These are phyloP conservation scores for Amanita polypyramis DNA, from an alignment of 768 basidiomycete species.

Conservation along the genomic window DNA sequence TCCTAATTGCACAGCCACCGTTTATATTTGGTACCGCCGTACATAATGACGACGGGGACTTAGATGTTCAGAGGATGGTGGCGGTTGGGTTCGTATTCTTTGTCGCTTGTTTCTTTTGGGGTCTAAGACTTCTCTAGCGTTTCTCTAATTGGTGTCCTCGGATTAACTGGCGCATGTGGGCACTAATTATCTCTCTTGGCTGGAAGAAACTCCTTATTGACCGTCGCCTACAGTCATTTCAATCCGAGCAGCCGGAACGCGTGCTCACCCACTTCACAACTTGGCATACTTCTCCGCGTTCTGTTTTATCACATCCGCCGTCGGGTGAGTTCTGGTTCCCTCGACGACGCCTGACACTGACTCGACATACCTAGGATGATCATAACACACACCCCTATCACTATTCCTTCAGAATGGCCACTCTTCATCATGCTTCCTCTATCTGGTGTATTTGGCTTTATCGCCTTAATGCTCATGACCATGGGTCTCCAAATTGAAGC, in stretches of 20 bases:
- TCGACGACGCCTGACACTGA: not conserved
- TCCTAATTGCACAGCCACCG: constrained; percentile 72
- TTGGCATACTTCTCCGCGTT: constrained; percentile 56
- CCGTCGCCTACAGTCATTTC: constrained; percentile 14
- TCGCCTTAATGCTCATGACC: constrained; percentile 30
- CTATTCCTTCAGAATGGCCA: constrained; percentile 31
- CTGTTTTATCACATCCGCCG: constrained; percentile 32
- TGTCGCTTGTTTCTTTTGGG: not conserved
- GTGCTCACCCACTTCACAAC: constrained; percentile 67
- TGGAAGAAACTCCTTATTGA: not conserved
- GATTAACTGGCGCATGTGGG: constrained; percentile 57
- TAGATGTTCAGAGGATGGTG: constrained; percentile 30
- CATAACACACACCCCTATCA: constrained; percentile 24
- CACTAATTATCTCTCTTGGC: not conserved
- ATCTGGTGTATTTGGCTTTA: constrained; percentile 44
- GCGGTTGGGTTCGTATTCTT: constrained; percentile 42
- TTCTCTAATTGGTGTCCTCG: constrained; percentile 51
- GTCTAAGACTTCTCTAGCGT: constrained; percentile 26
- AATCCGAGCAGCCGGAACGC: constrained; percentile 58
- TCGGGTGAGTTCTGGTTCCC: constrained; percentile 18
- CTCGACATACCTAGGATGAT: constrained; percentile 29
- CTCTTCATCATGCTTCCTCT: constrained; percentile 38
- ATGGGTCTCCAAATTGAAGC: constrained; percentile 53
- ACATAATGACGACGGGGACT: not conserved
- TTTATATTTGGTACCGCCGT: constrained; percentile 49